These are phyloP conservation scores for Coniochaeta pulveracea DNA, from an alignment of 2,329 filamentous ascomycete genomes.

Conservation along the genomic window DNA sequence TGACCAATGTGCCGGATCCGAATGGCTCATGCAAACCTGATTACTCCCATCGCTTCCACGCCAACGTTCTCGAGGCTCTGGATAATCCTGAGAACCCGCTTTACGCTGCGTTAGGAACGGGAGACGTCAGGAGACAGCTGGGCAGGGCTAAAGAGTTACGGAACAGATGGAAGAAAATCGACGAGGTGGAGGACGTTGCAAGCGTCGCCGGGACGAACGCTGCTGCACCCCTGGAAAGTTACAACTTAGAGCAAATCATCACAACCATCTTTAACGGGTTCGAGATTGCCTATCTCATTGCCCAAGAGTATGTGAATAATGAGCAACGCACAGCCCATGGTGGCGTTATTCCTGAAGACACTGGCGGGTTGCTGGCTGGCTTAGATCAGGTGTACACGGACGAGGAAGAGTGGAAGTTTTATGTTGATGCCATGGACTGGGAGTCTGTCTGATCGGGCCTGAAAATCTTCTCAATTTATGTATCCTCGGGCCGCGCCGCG, in stretches of 20 bases:
- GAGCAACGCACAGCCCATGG: slow-evolving; percentile 6
- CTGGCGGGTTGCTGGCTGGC: slow-evolving; percentile 11
- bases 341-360: slow-evolving; percentile 7
- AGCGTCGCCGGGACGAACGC: slow-evolving; percentile 4
- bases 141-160: slow-evolving; percentile 57
- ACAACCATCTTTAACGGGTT: slow-evolving; percentile 44
- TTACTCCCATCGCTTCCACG: slow-evolving; percentile 44
- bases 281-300: slow-evolving; percentile 43
- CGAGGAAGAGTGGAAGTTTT: slow-evolving; percentile 41
- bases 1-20: no score
- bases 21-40: slow-evolving; percentile 3
- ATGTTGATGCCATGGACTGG: slow-evolving; percentile 51
- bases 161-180: slow-evolving; percentile 59
- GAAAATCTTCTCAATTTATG: slow-evolving; percentile 4
- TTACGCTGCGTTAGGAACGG: slow-evolving; percentile 39
- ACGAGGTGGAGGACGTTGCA: slow-evolving; percentile 28
- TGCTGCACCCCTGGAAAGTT: slow-evolving; percentile 37
- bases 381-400: slow-evolving; percentile 14
- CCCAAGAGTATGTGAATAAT: slow-evolving; percentile 27
- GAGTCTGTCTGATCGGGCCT: slow-evolving; percentile 23
- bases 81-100: slow-evolving; percentile 47
- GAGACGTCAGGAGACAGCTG: slow-evolving; percentile 45
- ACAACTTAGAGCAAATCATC: slow-evolving; percentile 51
- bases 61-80: slow-evolving; percentile 55
- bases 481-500: no score